Base-by-base conservation (phyloP, 2,329 filamentous ascomycete genomes). In the Acrocalymma vagum region DNA sequence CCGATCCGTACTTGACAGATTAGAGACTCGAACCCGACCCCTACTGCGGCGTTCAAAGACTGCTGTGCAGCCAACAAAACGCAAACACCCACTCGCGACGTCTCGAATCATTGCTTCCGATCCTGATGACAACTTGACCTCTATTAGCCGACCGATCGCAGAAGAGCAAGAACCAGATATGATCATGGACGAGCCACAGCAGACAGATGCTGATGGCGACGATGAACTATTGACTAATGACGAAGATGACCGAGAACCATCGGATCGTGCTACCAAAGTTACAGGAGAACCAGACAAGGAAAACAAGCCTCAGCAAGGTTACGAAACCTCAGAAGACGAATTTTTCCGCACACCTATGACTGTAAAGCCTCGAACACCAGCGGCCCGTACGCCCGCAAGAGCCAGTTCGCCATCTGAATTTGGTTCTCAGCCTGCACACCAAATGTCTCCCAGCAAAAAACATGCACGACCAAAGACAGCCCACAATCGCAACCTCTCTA, bases 161-260 rank as follows among this genome's bases (percentile, higher is more conserved):
- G 72, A 82, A 65, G 74, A 77, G 53, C 66, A 78, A 68, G 58
- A 73, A 61, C 60, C 54, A 3, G 62, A 56, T 5, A 55, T 67
- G n/a, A 67, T 62, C 35, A 69, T 65, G 29, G 64, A 76, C 42
- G 67, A 78, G 43, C 72, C 78, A 28, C 78, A 73, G 59, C 84
- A 91, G 42, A 91, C 88, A 0, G 90, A 94, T 59, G 89, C 86
- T 6, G 90, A 95, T 62, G 90, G 90, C 1, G 92, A 96, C 58
- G 92, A 96, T 58, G 92, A 96, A 67, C 75, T 92, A n/a, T 80
- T 88, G 9, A 92, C 88, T 3, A 87, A 92, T 41, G 83, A 85
- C 21, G 75, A 78, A 20, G 74, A 78, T n/a, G 71, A 70, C n/a
- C 53, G 55, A 17, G 57, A 50, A 5, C 66, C 63, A 6, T 67